phyloP scores from a whole-genome alignment of 495 filamentous ascomycete species.

The Podospora anserina region DNA sequence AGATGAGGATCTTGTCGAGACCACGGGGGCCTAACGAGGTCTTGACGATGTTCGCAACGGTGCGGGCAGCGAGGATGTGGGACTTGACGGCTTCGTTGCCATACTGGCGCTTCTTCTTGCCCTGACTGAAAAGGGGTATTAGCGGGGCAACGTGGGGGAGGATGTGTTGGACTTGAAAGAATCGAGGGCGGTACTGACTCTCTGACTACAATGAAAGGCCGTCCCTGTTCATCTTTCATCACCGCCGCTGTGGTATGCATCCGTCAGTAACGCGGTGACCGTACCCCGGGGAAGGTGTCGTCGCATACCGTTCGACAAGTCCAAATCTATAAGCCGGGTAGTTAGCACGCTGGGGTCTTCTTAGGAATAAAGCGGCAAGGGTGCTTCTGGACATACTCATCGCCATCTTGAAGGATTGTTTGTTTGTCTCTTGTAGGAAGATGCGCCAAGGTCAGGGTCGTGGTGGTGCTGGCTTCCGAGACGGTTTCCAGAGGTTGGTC shows the following conservation, averaged over 20 bases:
- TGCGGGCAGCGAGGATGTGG: slow-evolving; percentile 94
- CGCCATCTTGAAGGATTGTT: slow-evolving; percentile 42
- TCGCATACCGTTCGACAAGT: slow-evolving; percentile 50
- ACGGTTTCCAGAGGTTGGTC: slow-evolving; percentile 11
- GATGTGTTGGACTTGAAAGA: not conserved
- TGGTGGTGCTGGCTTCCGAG: not conserved
- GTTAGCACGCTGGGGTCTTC: slow-evolving; percentile 29
- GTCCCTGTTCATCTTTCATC: slow-evolving; percentile 84
- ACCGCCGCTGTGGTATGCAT: slow-evolving; percentile 43
- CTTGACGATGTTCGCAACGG: slow-evolving; percentile 95
- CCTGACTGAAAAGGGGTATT: slow-evolving; percentile 60
- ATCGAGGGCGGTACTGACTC: slow-evolving; percentile 63
- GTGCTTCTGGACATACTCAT: slow-evolving; percentile 40
- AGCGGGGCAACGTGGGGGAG: slow-evolving; percentile 20
- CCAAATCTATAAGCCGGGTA: slow-evolving; percentile 39
- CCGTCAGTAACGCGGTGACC: slow-evolving; percentile 15
- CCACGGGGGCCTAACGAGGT: slow-evolving; percentile 94
- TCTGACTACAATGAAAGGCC: slow-evolving; percentile 97
- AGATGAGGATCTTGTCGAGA: slow-evolving; percentile 98
- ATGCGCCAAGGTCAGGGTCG: slow-evolving; percentile 10
- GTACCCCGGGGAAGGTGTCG: not conserved
- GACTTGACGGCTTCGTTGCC: slow-evolving; percentile 96
- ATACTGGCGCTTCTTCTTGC: slow-evolving; percentile 95
- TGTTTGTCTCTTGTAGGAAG: slow-evolving; percentile 11
- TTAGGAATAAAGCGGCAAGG: not conserved